These are phyloP conservation scores for Staphylotrichum tortipilum DNA, from an alignment of 495 filamentous ascomycete species.

Conservation along the genomic window DNA sequence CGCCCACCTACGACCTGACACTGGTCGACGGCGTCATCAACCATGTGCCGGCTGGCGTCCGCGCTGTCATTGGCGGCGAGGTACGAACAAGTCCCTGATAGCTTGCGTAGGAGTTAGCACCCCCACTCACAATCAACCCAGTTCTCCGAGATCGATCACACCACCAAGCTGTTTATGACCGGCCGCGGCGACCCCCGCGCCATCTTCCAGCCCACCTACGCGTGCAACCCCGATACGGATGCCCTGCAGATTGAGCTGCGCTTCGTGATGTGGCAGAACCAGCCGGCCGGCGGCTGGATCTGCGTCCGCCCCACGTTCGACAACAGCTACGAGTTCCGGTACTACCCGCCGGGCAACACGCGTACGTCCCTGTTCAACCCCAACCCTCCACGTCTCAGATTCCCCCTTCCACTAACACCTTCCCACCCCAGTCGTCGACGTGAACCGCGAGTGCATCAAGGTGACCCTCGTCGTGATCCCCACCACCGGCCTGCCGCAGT, in stretches of 20 bases:
- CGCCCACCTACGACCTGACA: conserved; percentile 35
- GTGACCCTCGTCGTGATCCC: conserved; percentile 27
- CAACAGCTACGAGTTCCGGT: conserved; percentile 37
- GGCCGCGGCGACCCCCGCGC: conserved; percentile 40
- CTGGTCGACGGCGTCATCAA: conserved; percentile 40
- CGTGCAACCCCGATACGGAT: conserved; percentile 43
- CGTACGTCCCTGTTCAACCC: conserved; percentile 22
- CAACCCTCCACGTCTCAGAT: not conserved
- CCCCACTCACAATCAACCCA: conserved; percentile 7
- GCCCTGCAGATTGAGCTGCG: conserved; percentile 35
- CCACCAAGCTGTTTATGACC: conserved; percentile 50
- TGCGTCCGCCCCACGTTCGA: conserved; percentile 36
- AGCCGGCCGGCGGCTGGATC: conserved; percentile 32
- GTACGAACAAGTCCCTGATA: conserved; percentile 15
- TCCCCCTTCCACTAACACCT: not conserved
- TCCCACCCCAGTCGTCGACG: conserved; percentile 25
- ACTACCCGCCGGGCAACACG: conserved; percentile 36
- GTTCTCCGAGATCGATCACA: conserved; percentile 45
- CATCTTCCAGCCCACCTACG: conserved; percentile 39
- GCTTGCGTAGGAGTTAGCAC: no score
- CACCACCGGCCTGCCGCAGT: conserved; percentile 1
- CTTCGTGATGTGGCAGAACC: conserved; percentile 27
- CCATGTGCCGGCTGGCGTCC: conserved; percentile 21
- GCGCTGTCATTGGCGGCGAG: conserved; percentile 41
- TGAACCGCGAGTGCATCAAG: conserved; percentile 28